Evolutionary conservation across 768 basidiomycete genomes (phyloP).

Genomic region (Cytidiella melzeri): DNA sequence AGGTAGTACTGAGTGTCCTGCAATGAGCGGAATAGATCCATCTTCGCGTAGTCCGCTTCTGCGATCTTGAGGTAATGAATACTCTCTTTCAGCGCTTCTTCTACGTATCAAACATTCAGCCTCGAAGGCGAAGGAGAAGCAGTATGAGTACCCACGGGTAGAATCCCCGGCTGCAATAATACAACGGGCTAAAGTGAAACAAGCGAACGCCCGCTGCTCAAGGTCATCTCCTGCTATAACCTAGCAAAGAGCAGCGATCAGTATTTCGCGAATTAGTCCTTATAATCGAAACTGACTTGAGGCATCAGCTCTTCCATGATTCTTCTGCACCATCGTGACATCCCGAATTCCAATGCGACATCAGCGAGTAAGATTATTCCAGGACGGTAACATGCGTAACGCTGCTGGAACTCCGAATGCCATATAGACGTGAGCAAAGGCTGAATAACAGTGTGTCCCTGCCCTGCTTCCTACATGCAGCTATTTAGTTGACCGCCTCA

Average conservation of each 20-base stretch:
- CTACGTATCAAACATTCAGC: slow-evolving; percentile 18
- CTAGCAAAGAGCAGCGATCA: not conserved
- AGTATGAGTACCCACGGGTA: slow-evolving; percentile 31
- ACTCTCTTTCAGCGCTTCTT: slow-evolving; percentile 34
- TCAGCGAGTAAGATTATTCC: slow-evolving; percentile 73
- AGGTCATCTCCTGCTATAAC: slow-evolving; percentile 56
- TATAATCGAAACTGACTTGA: slow-evolving; percentile 45
- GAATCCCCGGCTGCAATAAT: slow-evolving; percentile 53
- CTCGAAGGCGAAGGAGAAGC: too few species aligned
- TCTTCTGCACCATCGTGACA: slow-evolving; percentile 57
- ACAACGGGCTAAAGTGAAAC: slow-evolving; percentile 69
- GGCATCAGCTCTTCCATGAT: slow-evolving; percentile 79
- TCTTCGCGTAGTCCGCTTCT: slow-evolving; percentile 53
- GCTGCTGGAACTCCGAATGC: slow-evolving; percentile 74
- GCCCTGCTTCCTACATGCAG: slow-evolving; percentile 48
- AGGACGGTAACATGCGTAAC: slow-evolving; percentile 60
- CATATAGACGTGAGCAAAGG: slow-evolving; percentile 67
- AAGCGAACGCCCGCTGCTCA: slow-evolving; percentile 72
- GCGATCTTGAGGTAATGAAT: slow-evolving; percentile 55
- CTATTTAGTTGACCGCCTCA: not conserved
- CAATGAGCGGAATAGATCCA: slow-evolving; percentile 54
- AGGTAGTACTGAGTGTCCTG: slow-evolving; percentile 69
- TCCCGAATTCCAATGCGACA: slow-evolving; percentile 68
- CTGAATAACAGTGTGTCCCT: slow-evolving; percentile 57
- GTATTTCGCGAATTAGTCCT: not conserved